These are phyloP conservation scores for Symbiodinium pilosum DNA, from an alignment of 73 alveolate genomes.

Conservation along the genomic window DNA sequence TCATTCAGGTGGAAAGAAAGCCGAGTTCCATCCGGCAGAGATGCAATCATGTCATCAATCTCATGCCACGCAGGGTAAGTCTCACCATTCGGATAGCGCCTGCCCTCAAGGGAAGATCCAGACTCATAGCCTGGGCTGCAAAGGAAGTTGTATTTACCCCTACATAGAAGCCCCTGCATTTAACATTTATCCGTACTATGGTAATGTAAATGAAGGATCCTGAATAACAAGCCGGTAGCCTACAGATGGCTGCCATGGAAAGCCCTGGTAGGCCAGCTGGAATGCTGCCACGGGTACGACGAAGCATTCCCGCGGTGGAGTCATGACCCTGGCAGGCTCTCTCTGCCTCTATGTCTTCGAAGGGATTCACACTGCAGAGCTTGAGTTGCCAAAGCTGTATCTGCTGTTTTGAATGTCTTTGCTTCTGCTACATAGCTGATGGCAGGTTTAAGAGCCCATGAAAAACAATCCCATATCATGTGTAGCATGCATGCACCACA, in stretches of 20 bases:
- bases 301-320: not conserved
- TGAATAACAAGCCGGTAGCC: not conserved
- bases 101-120: not conserved
- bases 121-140: not conserved
- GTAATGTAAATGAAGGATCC: not conserved
- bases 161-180: not conserved
- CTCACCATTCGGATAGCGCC: constrained; percentile 36
- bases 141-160: too few species aligned
- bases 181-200: not conserved
- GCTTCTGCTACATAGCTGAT: too few species aligned
- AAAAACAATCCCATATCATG: too few species aligned
- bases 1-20: constrained; percentile 42
- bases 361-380: too few species aligned
- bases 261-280: constrained; percentile 72
- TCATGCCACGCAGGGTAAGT: constrained; percentile 76
- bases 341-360: too few species aligned
- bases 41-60: constrained; percentile 12
- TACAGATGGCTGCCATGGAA: constrained; percentile 3
- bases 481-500: too few species aligned
- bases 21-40: not conserved
- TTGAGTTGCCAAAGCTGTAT: too few species aligned
- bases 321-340: not conserved
- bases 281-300: constrained; percentile 38
- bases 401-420: too few species aligned
- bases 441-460: too few species aligned